Evolutionary conservation across 768 basidiomycete species (phyloP), one percentile per base, ranked within the genome.

Genomic region (Mycena galericulata): DNA sequence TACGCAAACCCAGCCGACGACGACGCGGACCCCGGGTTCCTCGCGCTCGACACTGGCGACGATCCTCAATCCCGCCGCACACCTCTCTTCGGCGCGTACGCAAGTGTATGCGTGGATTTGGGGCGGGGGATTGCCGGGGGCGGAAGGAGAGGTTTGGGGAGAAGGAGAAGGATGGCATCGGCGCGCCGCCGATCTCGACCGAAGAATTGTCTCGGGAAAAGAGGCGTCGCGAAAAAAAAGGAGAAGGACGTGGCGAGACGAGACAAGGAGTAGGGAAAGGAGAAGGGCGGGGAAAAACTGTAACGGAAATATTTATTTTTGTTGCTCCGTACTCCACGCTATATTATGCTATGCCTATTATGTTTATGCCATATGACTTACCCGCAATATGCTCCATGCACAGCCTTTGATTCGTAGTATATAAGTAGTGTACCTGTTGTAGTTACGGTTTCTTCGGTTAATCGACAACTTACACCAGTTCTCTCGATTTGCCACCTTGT

Each of bases 1-100:
- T 24, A 2, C 32, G 22, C 46, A 18, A 4, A 60, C 12, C 27
- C 9, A 27, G 22, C 34, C 3, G 20, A 24, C 4, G 59, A 56
- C 6, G 41, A 27, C 3, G 38, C 20, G 34, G 43, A 65, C 40
- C 29, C 50, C 1, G 55, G 51, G 14, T 56, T 64, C 34, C 49
- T 72, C 26, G 40, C 64, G 32, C 64, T 69, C 62, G 67, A 69
- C n/a, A 72, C 65, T 61, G 36, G 78, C 83, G 40, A 80, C 82
- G 5, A 67, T 86, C 22, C 76, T 83, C 71, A 72, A 88, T 65
- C 84, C 86, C 4, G 69, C 79, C 5, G 74, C 79, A 18, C 82
- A 82, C 61, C 74, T 86, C 29, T 86, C 86, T 1, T 72, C 78
- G 7, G 67, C 73, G 32, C 75, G 80, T 38, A 84, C 82, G 12